A percentile compares a stretch with the other conserved stretches of the same genome.
phyloP scores from a whole-genome alignment of 257 asterid species.

The Capsicum pubescens region DNA sequence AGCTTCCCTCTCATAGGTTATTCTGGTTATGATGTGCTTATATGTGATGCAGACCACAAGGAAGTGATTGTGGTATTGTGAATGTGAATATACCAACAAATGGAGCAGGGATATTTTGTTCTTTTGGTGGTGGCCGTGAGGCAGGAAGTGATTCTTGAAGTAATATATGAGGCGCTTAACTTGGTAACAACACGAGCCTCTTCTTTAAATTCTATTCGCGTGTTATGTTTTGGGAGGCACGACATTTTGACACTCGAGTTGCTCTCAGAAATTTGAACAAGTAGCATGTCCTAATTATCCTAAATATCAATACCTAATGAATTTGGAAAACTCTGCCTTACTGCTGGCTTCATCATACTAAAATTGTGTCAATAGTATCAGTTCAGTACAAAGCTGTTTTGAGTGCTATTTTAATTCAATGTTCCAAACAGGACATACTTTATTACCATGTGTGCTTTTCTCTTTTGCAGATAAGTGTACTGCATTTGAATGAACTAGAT shows the following conservation, averaged over 20 bases:
- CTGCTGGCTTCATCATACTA: no score
- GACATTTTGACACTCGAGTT: no score
- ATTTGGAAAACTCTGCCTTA: no score
- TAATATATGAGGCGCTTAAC: conserved; percentile 71
- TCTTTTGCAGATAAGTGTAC: background rate
- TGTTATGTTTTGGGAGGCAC: no score
- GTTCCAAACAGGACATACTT: background rate
- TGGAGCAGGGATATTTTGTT: background rate
- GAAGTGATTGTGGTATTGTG: background rate
- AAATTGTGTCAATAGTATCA: no score
- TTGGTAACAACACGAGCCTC: conserved; percentile 51
- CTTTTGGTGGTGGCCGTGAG: conserved; percentile 74
- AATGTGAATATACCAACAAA: background rate
- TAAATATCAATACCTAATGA: no score
- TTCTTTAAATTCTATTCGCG: no score
- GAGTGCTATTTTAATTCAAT: no score
- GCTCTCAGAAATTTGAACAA: no score
- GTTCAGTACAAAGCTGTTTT: no score
- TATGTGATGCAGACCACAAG: background rate
- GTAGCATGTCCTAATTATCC: no score
- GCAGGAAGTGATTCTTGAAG: conserved; percentile 30
- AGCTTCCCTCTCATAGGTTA: background rate
- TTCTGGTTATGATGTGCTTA: background rate
- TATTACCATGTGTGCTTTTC: background rate
- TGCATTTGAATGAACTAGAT: background rate